Evolutionary conservation across 2,329 filamentous ascomycete species (phyloP).

Genomic region (Penicillium sp.): DNA sequence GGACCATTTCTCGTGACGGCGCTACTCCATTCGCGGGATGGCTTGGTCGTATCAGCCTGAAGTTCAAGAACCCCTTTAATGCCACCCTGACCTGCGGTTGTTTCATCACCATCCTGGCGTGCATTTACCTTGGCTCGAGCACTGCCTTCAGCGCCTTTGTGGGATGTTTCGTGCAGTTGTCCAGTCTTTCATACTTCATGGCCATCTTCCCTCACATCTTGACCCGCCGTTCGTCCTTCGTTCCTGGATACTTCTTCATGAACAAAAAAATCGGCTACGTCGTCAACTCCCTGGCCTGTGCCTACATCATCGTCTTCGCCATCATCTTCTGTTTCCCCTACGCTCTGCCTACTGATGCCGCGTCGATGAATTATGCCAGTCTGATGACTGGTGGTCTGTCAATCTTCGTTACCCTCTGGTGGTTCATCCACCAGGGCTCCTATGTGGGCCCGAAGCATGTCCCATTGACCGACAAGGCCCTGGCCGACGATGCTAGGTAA

Average conservation of each 20-base stretch:
- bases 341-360: conserved; percentile 44
- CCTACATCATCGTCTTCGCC: conserved; percentile 56
- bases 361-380: conserved; percentile 55
- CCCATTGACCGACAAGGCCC: conserved; percentile 33
- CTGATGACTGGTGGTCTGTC: conserved; percentile 54
- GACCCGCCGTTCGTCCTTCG: conserved; percentile 52
- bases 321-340: conserved; percentile 61
- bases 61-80: conserved; percentile 58
- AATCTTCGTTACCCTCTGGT: conserved; percentile 50
- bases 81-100: conserved; percentile 56
- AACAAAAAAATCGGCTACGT: conserved; percentile 48
- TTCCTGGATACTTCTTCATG: conserved; percentile 54
- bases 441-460: conserved; percentile 40
- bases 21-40: conserved; percentile 57
- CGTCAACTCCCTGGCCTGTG: conserved; percentile 51
- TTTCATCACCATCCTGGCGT: conserved; percentile 54
- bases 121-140: conserved; percentile 55
- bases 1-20: conserved; percentile 57
- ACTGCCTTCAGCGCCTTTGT: conserved; percentile 58
- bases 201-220: conserved; percentile 54
- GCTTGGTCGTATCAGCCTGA: conserved; percentile 54
- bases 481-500: conserved; percentile 33
- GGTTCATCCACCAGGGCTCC: conserved; percentile 32
- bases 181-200: conserved; percentile 53
- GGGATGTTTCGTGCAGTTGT: conserved; percentile 58